Conservation (phyloP, 495 filamentous ascomycete genomes). For the Monascus purpureus region DNA sequence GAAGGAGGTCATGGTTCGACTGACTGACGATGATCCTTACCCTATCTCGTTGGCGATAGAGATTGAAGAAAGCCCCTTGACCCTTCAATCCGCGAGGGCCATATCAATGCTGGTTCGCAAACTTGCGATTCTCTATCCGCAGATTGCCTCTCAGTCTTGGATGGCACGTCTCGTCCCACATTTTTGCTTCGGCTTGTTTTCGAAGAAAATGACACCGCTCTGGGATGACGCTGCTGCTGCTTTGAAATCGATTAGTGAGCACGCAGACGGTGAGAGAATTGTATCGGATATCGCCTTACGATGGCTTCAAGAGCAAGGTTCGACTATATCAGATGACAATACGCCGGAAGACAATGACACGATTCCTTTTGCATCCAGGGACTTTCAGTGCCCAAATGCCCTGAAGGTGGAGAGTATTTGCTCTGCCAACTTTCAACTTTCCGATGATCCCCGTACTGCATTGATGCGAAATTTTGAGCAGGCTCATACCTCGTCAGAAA, state of each 20-base stretch:
- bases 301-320: slow-evolving; percentile 56
- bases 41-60: slow-evolving; percentile 41
- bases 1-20: slow-evolving; percentile 18
- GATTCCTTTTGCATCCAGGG: slow-evolving; percentile 20
- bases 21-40: slow-evolving; percentile 22
- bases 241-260: slow-evolving; percentile 59
- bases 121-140: slow-evolving; percentile 46
- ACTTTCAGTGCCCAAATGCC: slow-evolving; percentile 76
- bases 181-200: slow-evolving; percentile 82
- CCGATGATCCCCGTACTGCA: slow-evolving; percentile 9
- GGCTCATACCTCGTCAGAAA: slow-evolving; percentile 16
- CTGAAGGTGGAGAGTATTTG: slow-evolving; percentile 37
- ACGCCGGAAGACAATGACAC: slow-evolving; percentile 11
- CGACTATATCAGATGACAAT: slow-evolving; percentile 13
- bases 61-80: slow-evolving; percentile 64
- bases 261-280: slow-evolving; percentile 53
- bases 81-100: slow-evolving; percentile 56
- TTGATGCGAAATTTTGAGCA: slow-evolving; percentile 21
- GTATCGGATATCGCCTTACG: slow-evolving; percentile 61
- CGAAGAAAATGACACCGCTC: slow-evolving; percentile 62
- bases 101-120: slow-evolving; percentile 77
- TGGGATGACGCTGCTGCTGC: slow-evolving; percentile 73
- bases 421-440: slow-evolving; percentile 11
- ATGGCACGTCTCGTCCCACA: slow-evolving; percentile 57
- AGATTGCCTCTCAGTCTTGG: slow-evolving; percentile 42